Base-by-base conservation (phyloP, 768 basidiomycete species). In the Panaeolus cyanescens region DNA sequence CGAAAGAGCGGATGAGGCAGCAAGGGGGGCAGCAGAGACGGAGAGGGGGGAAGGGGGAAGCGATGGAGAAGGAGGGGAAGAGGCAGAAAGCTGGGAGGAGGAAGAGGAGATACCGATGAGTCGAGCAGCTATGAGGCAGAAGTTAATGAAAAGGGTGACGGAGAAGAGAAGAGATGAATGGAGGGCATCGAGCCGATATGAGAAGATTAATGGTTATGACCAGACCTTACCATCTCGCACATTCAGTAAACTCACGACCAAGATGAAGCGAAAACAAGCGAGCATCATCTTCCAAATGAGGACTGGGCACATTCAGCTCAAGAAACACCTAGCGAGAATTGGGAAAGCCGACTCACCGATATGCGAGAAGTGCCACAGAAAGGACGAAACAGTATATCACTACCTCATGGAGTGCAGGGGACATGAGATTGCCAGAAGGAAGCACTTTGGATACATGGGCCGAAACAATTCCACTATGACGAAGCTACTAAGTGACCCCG, bases 271-370 rank as follows among this genome's bases (percentile, higher is more conserved):
- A 28, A 58, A 61, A 25, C 57, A 71, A 3, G 59, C 67, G 2
- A 66, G 68, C 32, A 31, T 76, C 1, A 54, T 78, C 0, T 60
- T 67, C 0, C 77, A 77, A 58, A 65, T 80, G 12, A 37, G 71
- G 1, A 72, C 72, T 2, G 71, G 69, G 2, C 77, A 78, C 50
- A 45, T 63, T 13, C 69, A 72, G 0, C 68, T 79, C 0, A 66
- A 71, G 19, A 55, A 67, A 17, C 68, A 78, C 62, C 71, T 79
- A 0, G 64, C 72, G 54, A 33, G 61, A 2, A 72, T 80, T 9
- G 58, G 59, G 0, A 63, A 62, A 31, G 62, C 53, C 0, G 70
- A 74, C 20, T 64, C 65, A 1, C 68, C 73, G 6, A 31, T 36
- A 4, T 79, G 77, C 65, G 58, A 62, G 1, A 39, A 56, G 7